These are phyloP conservation scores for Tephrocybe rancida DNA, from an alignment of 768 basidiomycete species.

Conservation along the genomic window DNA sequence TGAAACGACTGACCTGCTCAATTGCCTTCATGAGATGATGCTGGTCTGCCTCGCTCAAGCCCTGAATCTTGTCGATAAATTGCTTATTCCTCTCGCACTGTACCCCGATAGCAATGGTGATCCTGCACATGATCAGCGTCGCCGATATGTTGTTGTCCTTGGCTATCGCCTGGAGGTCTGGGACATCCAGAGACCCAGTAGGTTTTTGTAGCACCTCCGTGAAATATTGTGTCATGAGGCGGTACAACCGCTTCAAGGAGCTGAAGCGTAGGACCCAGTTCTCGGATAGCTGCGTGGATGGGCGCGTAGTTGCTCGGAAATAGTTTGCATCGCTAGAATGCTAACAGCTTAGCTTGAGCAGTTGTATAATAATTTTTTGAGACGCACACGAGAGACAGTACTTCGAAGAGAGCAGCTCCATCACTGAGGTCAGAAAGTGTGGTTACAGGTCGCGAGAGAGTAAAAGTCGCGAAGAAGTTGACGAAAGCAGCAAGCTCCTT, in stretches of 20 bases:
- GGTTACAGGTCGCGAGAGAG: constrained; percentile 63
- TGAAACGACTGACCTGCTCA: constrained; percentile 66
- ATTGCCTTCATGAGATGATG: constrained; percentile 92
- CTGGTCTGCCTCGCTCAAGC: constrained; percentile 80
- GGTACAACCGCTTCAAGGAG: constrained; percentile 81
- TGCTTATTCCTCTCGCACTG: constrained; percentile 89
- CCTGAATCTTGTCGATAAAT: constrained; percentile 88
- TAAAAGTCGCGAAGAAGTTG: constrained; percentile 77
- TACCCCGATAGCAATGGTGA: constrained; percentile 85
- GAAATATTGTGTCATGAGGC: constrained; percentile 88
- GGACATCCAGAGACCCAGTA: constrained; percentile 77
- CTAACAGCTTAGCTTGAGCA: not conserved
- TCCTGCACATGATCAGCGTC: constrained; percentile 73
- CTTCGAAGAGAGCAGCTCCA: constrained; percentile 74
- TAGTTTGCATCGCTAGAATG: constrained; percentile 72
- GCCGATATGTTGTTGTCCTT: constrained; percentile 70
- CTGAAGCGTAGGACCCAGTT: constrained; percentile 91
- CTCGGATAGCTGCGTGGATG: constrained; percentile 66
- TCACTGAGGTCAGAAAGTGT: constrained; percentile 76
- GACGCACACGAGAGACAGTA: constrained; percentile 76
- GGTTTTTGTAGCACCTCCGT: constrained; percentile 83
- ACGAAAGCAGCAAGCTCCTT: constrained; percentile 83
- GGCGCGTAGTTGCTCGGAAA: constrained; percentile 66
- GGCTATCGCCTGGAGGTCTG: constrained; percentile 84
- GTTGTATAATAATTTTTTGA: not conserved